Evolutionary conservation across 75 land plant species (phyloP).

Genomic region (Gnetum montanum): DNA sequence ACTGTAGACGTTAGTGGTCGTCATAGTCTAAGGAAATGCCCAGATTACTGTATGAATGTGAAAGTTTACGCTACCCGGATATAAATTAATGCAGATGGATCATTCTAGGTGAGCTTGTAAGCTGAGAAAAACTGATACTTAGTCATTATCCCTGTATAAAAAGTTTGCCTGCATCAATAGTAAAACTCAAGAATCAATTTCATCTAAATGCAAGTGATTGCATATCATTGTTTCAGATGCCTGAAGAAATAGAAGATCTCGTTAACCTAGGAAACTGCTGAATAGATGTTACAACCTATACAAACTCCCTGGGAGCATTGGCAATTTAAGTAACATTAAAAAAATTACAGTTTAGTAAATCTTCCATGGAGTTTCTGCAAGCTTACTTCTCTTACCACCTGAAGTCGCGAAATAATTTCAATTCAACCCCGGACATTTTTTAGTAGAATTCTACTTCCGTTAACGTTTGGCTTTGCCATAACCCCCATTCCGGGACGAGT

Average conservation of each 20-base stretch:
- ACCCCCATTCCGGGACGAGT: no score
- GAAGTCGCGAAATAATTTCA: background rate
- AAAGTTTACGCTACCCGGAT: conserved; percentile 1
- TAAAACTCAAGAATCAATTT: background rate
- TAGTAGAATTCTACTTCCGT: no score
- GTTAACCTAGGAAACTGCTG: conserved; percentile 1
- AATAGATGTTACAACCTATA: conserved; percentile 6
- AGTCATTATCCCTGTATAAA: conserved; percentile 1
- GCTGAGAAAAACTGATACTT: background rate
- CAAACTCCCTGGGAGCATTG: conserved; percentile 7
- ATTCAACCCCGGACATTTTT: no score
- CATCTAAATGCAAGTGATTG: conserved; percentile 4
- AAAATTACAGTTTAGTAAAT: conserved; percentile 1
- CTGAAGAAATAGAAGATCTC: conserved; percentile 3
- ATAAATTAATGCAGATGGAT: background rate
- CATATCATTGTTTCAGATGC: conserved; percentile 1
- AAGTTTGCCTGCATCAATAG: conserved; percentile 4
- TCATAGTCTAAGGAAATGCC: background rate
- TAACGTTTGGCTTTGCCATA: no score
- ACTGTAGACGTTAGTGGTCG: conserved; percentile 2
- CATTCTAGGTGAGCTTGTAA: background rate
- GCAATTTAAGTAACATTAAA: background rate
- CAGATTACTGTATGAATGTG: background rate
- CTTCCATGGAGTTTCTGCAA: conserved; percentile 2
- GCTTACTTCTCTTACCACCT: background rate